A percentile compares a stretch with the other conserved stretches of the same genome.
phyloP scores from a whole-genome alignment of 1,284 basidiomycete species.

The Cryptococcus floricola region DNA sequence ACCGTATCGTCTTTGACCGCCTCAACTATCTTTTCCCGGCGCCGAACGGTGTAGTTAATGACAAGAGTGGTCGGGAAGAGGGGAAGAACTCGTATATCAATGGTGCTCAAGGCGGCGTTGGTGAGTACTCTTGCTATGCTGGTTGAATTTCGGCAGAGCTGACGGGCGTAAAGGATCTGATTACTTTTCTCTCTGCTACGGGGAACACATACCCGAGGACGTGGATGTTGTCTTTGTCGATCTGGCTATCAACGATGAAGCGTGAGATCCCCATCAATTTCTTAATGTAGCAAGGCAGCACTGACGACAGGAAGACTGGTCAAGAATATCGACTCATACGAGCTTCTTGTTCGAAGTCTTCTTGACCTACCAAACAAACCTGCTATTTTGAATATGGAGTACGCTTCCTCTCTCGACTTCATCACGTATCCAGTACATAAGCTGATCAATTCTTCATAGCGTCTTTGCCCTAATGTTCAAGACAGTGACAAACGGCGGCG shows the following conservation, averaged over 20 bases:
- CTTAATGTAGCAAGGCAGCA: no score
- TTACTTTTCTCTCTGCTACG: conserved; percentile 35
- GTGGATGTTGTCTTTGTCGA: conserved; percentile 38
- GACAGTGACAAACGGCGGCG: conserved; percentile 30
- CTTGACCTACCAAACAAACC: conserved; percentile 34
- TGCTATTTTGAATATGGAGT: conserved; percentile 38
- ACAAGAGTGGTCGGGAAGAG: conserved; percentile 8
- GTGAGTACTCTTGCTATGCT: conserved; percentile 6
- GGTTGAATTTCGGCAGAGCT: background rate
- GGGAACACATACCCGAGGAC: conserved; percentile 33
- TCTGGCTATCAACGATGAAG: conserved; percentile 39
- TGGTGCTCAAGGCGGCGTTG: conserved; percentile 37
- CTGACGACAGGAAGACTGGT: conserved; percentile 9
- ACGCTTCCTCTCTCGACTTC: background rate
- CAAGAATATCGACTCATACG: conserved; percentile 28
- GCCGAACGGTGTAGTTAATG: conserved; percentile 7
- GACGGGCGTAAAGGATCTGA: conserved; percentile 18
- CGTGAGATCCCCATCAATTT: conserved; percentile 9
- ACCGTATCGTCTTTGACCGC: conserved; percentile 37
- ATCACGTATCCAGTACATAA: background rate
- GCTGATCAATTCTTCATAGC: conserved; percentile 9
- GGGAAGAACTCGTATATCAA: conserved; percentile 30
- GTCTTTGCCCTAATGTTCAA: conserved; percentile 37
- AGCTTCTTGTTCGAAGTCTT: conserved; percentile 32
- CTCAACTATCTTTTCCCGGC: conserved; percentile 35